Base-by-base conservation (phyloP, 2,329 filamentous ascomycete genomes). In the Cladophialophora immunda region DNA sequence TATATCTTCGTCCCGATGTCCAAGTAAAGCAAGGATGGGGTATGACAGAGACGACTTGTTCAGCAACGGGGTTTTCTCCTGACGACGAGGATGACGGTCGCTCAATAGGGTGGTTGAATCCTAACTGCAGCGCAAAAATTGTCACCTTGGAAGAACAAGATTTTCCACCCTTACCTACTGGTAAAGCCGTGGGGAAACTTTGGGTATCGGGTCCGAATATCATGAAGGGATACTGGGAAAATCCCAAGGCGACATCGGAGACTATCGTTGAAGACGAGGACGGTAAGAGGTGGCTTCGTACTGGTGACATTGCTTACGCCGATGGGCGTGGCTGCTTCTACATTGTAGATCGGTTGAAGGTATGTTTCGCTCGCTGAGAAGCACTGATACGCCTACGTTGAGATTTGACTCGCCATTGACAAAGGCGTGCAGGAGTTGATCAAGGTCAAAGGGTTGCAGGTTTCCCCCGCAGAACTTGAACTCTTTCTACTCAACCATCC, bases 261-360 rank as follows among this genome's bases (percentile, higher is more conserved):
- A 64, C 74, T 0, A 77, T 77, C 56, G 82, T 82, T 3, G n/a
- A n/a, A n/a, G 17, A 64, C 25, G 59, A 58, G 4, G 74, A 76
- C 57, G 75, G 76, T 7, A 15, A 89, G 93, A 70, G 84, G 83
- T 78, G 75, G 76, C 76, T 77, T 58, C 71, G 64, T 8, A 77
- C 76, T 7, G 74, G 74, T 2, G 73, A 76, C 60, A 45, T 65
- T 9, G 75, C 64, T 1, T 68, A 74, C 9, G 34, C 41, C 22
- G 54, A 89, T 32, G 34, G 55, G 8, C 27, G 62, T 29, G 90
- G 90, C 15, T 90, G 94, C 73, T 89, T 93, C 69, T 94, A 87
- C 79, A 92, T 94, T 74, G 93, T 92, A 0, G 92, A 95, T 75
- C 87, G 92, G 3, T 80, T 90, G 15, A 91, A 64, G 53, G 61